phyloP scores from a whole-genome alignment of 176 grass and related monocot genomes.

The Oryza nivara region DNA sequence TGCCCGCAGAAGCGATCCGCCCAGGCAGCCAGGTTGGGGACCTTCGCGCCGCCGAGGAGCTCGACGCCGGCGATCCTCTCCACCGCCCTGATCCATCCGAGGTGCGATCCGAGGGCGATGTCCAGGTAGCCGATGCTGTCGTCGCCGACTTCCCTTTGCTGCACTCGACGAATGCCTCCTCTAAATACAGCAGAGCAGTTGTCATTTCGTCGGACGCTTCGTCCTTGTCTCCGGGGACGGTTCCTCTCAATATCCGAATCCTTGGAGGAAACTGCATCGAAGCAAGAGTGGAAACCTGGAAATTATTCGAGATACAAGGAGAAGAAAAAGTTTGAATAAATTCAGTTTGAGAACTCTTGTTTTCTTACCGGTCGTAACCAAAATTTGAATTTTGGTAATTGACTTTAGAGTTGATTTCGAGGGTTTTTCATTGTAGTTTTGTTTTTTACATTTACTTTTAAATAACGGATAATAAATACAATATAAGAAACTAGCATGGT shows the following conservation, averaged over 20 bases:
- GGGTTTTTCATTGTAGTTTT: too few relatives aligned
- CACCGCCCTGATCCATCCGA: constrained; percentile 48
- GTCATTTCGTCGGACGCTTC: not conserved
- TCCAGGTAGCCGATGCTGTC: constrained; percentile 60
- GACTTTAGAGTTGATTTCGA: too few relatives aligned
- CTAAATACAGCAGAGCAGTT: constrained; percentile 36
- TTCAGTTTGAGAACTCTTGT: too few relatives aligned
- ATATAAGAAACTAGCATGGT: too few relatives aligned
- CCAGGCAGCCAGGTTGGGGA: constrained; percentile 51
- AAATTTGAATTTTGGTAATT: too few relatives aligned
- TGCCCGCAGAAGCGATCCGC: constrained; percentile 42
- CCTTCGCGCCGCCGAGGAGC: constrained; percentile 46
- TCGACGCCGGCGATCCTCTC: constrained; percentile 38
- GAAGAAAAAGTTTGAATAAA: too few relatives aligned
- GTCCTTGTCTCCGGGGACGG: not conserved
- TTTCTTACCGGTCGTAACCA: too few relatives aligned
- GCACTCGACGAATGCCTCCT: constrained; percentile 52
- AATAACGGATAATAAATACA: too few relatives aligned
- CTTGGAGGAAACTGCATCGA: not conserved
- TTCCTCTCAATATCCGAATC: constrained; percentile 13
- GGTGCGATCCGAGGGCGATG: constrained; percentile 38
- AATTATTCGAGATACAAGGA: too few relatives aligned
- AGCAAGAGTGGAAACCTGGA: too few relatives aligned
- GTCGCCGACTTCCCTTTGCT: constrained; percentile 56
- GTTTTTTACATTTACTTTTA: too few relatives aligned